Evolutionary conservation across 768 basidiomycete genomes (phyloP), one percentile per base, ranked within the genome.

Genomic region (Psilocybe cubensis): DNA sequence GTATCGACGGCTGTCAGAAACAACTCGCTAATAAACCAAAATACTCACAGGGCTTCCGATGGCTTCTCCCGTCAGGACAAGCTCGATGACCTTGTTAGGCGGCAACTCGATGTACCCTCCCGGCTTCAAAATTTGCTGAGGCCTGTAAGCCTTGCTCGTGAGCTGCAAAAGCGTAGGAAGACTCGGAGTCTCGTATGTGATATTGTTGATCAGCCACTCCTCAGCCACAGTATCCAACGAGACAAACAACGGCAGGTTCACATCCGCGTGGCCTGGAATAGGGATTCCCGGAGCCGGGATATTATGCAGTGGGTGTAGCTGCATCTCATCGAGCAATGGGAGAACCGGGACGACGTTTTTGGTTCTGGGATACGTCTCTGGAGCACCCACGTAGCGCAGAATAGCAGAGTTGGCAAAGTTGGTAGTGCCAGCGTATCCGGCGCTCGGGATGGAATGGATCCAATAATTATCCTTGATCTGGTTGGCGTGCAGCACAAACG

Each of bases 401-500:
- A 85, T 83, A 1, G 82, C 86, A 10, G 79, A 83, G 66, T 83
- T 86, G 20, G 80, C 59, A 17, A 82, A 82, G 18, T 63, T 63
- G n/a, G 8, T 57, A 40, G 63, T 65, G 4, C 44, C 59, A 20
- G 44, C 27, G 14, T 12, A 38, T 18, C 63, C 24, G 9, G 69
- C 69, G 35, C 72, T 75, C 4, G 76, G 74, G 17, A 72, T 61
- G 0, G 74, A 72, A 9, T 75, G 69, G 43, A 78, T 70, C 78
- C 79, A 83, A 59, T 83, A 82, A 66, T 82, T 81, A 40, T 46
- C 63, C 18, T 74, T 46, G 3, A 64, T 60, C 33, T 76, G 71
- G 54, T 76, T 70, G 8, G 80, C 71, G 18, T 69, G 63, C 12
- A 80, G 59, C 21, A 81, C 65, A 59, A 82, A 72, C 2, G 77